Evolutionary conservation across 805 yeast species (phyloP), one percentile per base, ranked within the genome.

Genomic region (Candida awuae): DNA sequence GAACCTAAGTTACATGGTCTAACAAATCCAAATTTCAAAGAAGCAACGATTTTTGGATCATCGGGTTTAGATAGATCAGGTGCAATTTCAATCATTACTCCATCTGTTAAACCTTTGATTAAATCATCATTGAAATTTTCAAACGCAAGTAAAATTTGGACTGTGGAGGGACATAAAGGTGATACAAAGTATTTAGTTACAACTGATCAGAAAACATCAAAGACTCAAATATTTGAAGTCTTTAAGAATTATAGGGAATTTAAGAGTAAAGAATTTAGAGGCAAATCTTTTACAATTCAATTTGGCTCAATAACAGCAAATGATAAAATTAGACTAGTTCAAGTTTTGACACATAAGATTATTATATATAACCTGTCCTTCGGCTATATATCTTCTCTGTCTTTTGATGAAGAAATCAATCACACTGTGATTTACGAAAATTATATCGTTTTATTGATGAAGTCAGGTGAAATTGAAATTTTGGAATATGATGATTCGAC

Each of bases 111-210:
- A 42, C 94, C 95, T 1, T 56, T 55, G 0, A 72, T 86, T 8
- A 71, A 74, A 37, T 74, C 84, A 2, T 77, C 87, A 3, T 66
- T 84, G 38, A 77, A 75, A 44, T 83, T 83, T 51, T 80, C 80
- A 16, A 81, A 77, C 53, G 79, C 82, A 25, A 75, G 79, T 47
- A 75, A 79, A 49, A 69, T 84, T 51, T 87, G 94, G 94, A 81
- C 83, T 30, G 58, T 84, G 21, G 60, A 65, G 43, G 55, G 55
- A 30, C 45, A 36, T 8, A 50, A 50, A 21, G 63, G 56, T 2
- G 59, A 62, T 34, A 65, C 66, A 23, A 76, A 76, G 51, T 84
- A 71, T 52, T 62, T 85, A 34, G 68, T 85, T 16, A 81, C 94
- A 0, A 81, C 94, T 0, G 88, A 81, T 54, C 72, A 73, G 29